phyloP scores from a whole-genome alignment of 2,329 filamentous ascomycete species.

The Aspergillus fumigatus region DNA sequence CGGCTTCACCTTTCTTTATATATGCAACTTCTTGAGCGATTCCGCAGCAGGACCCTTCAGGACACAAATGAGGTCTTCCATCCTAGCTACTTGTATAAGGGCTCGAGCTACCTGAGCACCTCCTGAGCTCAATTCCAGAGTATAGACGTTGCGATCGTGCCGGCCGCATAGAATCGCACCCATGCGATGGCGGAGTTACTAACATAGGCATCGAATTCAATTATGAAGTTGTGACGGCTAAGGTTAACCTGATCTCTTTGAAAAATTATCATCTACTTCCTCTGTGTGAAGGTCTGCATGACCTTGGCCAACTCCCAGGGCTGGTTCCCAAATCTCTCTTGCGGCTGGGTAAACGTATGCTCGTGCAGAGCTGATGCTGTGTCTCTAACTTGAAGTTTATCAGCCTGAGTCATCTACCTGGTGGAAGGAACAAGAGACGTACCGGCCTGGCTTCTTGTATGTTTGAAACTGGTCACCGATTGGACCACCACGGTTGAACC shows the following conservation, averaged over 20 bases:
- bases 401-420: no score
- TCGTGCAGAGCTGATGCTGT: conserved; percentile 11
- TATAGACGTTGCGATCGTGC: conserved; percentile 27
- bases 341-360: conserved; percentile 18
- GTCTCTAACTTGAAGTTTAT: conserved; percentile 4
- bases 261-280: conserved; percentile 33
- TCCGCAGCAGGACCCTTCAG: conserved; percentile 30
- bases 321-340: conserved; percentile 16
- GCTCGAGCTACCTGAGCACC: conserved; percentile 29
- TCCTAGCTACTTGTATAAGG: conserved; percentile 30
- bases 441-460: neutral
- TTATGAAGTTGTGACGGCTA: conserved; percentile 23
- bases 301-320: conserved; percentile 25
- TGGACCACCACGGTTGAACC: no score
- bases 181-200: conserved; percentile 35
- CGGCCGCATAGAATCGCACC: conserved; percentile 23
- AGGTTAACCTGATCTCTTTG: conserved; percentile 22
- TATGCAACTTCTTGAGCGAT: conserved; percentile 24
- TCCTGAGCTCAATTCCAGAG: conserved; percentile 31
- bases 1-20: conserved; percentile 21
- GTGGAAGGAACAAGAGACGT: neutral
- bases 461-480: no score
- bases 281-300: conserved; percentile 30
- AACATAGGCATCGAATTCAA: conserved; percentile 37
- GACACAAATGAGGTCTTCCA: conserved; percentile 30